These are phyloP conservation scores for Rosa chinensis DNA, from an alignment of 306 rosid species.

Conservation along the genomic window DNA sequence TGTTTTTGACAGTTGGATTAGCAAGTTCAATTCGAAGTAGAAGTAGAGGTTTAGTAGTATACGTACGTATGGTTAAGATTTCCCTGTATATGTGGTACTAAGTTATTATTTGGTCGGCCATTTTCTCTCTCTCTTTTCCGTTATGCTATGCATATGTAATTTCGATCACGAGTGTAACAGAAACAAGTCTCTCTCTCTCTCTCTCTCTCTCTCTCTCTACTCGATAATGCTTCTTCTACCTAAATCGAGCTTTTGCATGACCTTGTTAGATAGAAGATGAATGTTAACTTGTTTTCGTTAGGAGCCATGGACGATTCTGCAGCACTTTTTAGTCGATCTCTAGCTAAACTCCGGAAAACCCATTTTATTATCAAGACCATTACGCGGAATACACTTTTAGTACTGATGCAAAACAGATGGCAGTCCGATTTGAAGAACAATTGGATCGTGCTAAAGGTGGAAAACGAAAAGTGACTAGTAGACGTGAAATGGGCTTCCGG, in stretches of 20 bases:
- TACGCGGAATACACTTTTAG: no score
- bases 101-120: neutral
- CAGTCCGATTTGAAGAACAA: no score
- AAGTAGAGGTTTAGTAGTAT: neutral
- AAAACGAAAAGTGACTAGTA: no score
- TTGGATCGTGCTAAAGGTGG: no score
- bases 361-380: no score
- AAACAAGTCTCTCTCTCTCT: neutral
- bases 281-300: neutral
- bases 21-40: neutral
- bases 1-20: neutral
- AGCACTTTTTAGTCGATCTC: no score
- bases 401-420: no score
- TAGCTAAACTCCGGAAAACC: neutral
- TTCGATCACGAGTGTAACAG: neutral
- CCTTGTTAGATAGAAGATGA: neutral
- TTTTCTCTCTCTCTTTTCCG: neutral
- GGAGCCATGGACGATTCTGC: neutral
- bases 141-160: neutral
- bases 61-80: constrained; percentile 1
- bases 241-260: neutral
- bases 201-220: neutral
- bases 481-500: no score
- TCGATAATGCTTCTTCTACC: neutral
- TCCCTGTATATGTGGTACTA: neutral